Evolutionary conservation across 116 monocot genomes (phyloP), one percentile per base, ranked within the genome.

Genomic region (Cymodocea nodosa): DNA sequence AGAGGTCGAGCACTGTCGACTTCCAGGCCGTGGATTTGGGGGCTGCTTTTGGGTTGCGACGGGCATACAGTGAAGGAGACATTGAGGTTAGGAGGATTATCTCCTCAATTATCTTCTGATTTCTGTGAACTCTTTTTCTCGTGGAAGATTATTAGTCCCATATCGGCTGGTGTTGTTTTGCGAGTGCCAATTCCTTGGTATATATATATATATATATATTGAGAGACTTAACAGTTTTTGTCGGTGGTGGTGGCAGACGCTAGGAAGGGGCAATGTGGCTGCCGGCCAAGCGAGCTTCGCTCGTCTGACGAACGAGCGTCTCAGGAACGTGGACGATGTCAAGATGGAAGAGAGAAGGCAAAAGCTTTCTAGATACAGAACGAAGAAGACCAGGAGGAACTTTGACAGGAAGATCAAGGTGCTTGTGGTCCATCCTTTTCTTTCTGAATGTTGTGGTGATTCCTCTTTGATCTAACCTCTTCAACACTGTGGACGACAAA

Each of bases 361-460:
- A 70, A 87, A 90, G 78, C 83, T 95, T 65, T 90, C 78, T 5
- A 87, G 90, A 73, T 95, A 90, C 60, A 76, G 87, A 68, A 81
- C 75, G 83, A 95, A 95, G 80, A 95, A 90, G 77, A 82, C 61
- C 12, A 79, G 76, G 65, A 85, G 95, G 74, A 90, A 95, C 59
- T 95, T 95, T 67, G 87, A 77, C 59, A 82, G 90, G 56, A 95
- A 90, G 63, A 95, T 95, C 74, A 95, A 95, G 90, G 95, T 95
- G 70, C 36, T 50, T n/a, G n/a, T n/a, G n/a, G 9, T 6, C 39
- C 39, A 6, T 39, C 9, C 39, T 9, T 6, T 39, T 9, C 9
- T 6, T 39, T 39, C 39, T 39, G 7, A 39, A 39, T 39, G 39
- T 39, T n/a, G n/a, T n/a, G n/a, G n/a, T n/a, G n/a, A n/a, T n/a